Percentiles rank a stretch among this genome's conserved stretches.
These are phyloP conservation scores for Hemisphaericaspora xylanilytica DNA, from an alignment of 1,139 yeast species.

Conservation along the genomic window DNA sequence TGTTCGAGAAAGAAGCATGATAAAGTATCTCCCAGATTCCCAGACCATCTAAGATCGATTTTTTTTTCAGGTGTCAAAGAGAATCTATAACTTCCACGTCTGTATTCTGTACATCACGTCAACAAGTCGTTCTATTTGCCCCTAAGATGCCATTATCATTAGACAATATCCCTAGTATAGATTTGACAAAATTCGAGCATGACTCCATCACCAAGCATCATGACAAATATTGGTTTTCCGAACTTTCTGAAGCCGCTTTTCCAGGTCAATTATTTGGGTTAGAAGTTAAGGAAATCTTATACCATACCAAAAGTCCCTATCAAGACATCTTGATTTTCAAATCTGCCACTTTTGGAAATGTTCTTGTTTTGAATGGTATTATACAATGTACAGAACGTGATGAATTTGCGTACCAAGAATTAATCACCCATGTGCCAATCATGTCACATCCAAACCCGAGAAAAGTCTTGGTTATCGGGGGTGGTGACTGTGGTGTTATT, in stretches of 20 bases:
- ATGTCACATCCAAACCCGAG: slow-evolving; percentile 73
- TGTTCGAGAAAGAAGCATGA: no score
- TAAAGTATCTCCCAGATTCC: no score
- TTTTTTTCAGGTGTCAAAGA: no score
- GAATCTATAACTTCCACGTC: no score
- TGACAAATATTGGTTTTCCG: slow-evolving; percentile 42
- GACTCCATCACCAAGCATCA: slow-evolving; percentile 23
- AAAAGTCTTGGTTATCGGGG: slow-evolving; percentile 82
- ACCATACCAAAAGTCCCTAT: slow-evolving; percentile 35
- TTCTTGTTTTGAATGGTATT: slow-evolving; percentile 80
- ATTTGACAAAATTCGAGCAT: slow-evolving; percentile 24
- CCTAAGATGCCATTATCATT: slow-evolving; percentile 5
- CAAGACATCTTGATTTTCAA: slow-evolving; percentile 67
- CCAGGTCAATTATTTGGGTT: slow-evolving; percentile 48
- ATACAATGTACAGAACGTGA: slow-evolving; percentile 88
- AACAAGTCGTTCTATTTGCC: not conserved
- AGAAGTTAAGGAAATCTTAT: slow-evolving; percentile 31
- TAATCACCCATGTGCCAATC: slow-evolving; percentile 78
- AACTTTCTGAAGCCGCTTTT: slow-evolving; percentile 33
- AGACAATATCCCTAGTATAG: slow-evolving; percentile 11
- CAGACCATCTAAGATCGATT: no score
- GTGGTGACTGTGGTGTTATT: slow-evolving; percentile 92
- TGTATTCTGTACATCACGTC: no score
- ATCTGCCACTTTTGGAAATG: slow-evolving; percentile 76
- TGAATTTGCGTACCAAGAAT: slow-evolving; percentile 88